These are phyloP conservation scores for Macrocybe gigantea DNA, from an alignment of 768 basidiomycete genomes.

Conservation along the genomic window DNA sequence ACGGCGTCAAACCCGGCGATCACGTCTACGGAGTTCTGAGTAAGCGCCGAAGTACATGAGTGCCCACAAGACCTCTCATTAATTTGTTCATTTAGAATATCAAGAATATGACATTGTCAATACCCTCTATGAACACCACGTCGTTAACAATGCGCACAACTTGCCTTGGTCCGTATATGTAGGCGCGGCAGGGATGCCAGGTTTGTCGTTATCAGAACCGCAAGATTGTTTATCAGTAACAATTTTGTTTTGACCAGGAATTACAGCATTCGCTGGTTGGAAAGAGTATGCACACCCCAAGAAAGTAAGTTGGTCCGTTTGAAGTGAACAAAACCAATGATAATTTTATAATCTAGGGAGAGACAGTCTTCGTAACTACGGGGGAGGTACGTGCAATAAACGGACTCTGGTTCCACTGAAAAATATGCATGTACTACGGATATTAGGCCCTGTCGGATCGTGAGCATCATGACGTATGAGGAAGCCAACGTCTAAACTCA, in stretches of 20 bases:
- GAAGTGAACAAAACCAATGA: not conserved
- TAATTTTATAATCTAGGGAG: conserved; percentile 10
- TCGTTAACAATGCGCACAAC: conserved; percentile 30
- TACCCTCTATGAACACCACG: conserved; percentile 4
- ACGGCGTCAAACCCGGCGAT: conserved; percentile 18
- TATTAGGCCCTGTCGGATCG: conserved; percentile 23
- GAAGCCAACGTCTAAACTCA: not conserved
- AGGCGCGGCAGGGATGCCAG: conserved; percentile 30
- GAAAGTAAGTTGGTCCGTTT: conserved; percentile 17
- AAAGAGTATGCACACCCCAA: conserved; percentile 21
- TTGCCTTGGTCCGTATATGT: conserved; percentile 35
- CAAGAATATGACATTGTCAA: conserved; percentile 26
- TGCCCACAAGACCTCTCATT: conserved; percentile 6
- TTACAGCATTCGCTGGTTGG: conserved; percentile 27
- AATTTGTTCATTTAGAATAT: conserved; percentile 16
- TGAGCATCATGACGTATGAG: conserved; percentile 3
- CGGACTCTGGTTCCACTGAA: not conserved
- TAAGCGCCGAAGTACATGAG: conserved; percentile 9
- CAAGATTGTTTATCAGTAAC: not conserved
- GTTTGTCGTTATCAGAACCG: conserved; percentile 6
- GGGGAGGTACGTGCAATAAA: conserved; percentile 7
- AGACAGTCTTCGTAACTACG: conserved; percentile 20
- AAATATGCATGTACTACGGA: too few species aligned
- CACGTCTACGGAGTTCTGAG: conserved; percentile 25
- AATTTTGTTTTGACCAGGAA: conserved; percentile 13